Conservation (phyloP, 2,329 filamentous ascomycete genomes). For the Endothia cerciana region DNA sequence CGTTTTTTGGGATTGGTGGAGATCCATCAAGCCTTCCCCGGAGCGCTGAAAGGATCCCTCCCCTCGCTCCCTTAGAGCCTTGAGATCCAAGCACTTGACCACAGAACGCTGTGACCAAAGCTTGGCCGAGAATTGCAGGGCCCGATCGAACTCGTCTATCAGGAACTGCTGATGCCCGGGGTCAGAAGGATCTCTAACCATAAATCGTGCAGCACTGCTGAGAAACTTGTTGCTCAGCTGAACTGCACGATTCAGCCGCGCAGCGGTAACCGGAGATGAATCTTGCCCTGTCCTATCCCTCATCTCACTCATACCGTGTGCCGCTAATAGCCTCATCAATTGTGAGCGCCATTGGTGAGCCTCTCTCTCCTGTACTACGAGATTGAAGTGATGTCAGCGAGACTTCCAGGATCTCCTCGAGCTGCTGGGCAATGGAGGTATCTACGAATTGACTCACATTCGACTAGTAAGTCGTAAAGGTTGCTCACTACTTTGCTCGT, state of each 20-base stretch:
- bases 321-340: neutral
- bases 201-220: conserved; percentile 1
- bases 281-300: neutral
- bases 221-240: neutral
- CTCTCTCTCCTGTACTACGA: neutral
- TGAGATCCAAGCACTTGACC: neutral
- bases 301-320: neutral
- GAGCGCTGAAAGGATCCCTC: neutral
- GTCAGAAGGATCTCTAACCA: neutral
- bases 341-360: conserved; percentile 9
- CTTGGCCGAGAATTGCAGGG: conserved; percentile 2
- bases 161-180: neutral
- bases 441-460: neutral
- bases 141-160: conserved; percentile 3
- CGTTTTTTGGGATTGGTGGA: conserved; percentile 1
- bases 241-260: neutral
- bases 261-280: neutral
- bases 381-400: neutral
- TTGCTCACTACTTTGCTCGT: neutral
- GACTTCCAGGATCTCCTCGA: neutral
- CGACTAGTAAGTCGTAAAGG: neutral
- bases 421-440: neutral
- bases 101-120: conserved; percentile 4
- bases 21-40: neutral
- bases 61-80: neutral